Conservation (phyloP, 768 basidiomycete genomes). For the Pleurotus cornucopiae region DNA sequence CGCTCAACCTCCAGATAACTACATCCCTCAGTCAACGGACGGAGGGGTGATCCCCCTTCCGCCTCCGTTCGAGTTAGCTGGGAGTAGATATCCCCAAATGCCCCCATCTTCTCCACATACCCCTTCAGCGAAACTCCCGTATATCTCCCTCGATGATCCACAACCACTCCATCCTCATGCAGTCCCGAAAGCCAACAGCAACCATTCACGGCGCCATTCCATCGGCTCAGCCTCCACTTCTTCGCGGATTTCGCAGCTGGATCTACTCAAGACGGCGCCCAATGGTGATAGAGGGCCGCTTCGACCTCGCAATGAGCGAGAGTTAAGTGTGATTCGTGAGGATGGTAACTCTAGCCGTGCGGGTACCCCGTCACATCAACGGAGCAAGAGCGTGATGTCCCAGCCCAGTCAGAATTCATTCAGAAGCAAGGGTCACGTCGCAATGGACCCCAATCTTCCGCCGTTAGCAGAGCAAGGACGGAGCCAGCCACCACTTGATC, state of each 20-base stretch:
- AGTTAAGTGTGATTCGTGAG: not conserved
- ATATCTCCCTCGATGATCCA: not conserved
- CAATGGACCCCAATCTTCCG: not conserved
- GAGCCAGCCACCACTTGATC: not conserved
- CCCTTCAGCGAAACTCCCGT: not conserved
- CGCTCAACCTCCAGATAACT: conserved; percentile 7
- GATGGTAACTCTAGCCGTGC: not conserved
- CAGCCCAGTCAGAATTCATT: conserved; percentile 1
- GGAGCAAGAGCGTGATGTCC: conserved; percentile 1
- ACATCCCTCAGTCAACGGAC: conserved; percentile 4
- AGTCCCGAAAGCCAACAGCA: not conserved
- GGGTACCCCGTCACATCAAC: not conserved
- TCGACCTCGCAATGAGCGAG: not conserved
- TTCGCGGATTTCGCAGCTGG: conserved; percentile 31
- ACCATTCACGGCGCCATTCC: conserved; percentile 10
- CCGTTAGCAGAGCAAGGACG: not conserved
- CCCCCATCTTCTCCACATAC: not conserved
- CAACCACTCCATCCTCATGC: not conserved
- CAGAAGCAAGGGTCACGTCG: not conserved
- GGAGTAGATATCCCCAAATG: not conserved
- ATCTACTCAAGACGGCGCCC: conserved; percentile 13
- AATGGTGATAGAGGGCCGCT: not conserved
- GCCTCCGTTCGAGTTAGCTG: not conserved
- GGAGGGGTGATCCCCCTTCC: conserved; percentile 1
- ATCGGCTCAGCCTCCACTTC: conserved; percentile 21